Percentiles rank a stretch among this genome's conserved stretches.
Evolutionary conservation across 2,329 filamentous ascomycete genomes (phyloP).

Genomic region (Madurella fahalii): DNA sequence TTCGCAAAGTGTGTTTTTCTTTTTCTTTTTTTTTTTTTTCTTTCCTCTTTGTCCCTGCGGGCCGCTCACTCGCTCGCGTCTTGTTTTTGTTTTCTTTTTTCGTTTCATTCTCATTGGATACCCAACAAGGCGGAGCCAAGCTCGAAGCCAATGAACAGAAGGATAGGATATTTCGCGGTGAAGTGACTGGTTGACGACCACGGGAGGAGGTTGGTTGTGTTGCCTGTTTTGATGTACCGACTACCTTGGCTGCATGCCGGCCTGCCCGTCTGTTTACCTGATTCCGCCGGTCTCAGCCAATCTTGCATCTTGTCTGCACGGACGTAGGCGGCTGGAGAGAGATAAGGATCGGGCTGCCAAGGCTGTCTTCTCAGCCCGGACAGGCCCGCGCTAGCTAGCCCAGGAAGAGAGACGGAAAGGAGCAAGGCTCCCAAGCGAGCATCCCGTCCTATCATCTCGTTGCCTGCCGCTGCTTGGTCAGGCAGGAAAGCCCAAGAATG

Average conservation of each 20-base stretch:
- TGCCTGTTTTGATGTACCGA: not conserved
- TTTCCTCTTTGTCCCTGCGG: not conserved
- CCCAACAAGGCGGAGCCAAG: not conserved
- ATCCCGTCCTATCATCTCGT: not conserved
- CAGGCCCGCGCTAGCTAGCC: conserved; percentile 1
- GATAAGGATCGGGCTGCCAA: not conserved
- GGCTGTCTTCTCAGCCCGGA: conserved; percentile 1
- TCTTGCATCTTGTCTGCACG: not conserved
- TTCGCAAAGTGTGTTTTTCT: not conserved
- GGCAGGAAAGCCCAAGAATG: not conserved
- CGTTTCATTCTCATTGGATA: conserved; percentile 1
- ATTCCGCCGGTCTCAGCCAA: not conserved
- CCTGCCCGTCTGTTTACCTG: no score
- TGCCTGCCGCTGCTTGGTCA: not conserved
- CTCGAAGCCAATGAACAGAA: not conserved
- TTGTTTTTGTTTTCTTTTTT: not conserved
- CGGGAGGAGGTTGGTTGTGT: not conserved
- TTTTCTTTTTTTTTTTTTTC: not conserved
- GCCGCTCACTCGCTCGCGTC: not conserved
- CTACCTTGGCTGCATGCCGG: no score
- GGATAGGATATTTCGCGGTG: not conserved
- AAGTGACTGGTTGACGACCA: not conserved
- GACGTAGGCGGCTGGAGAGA: not conserved
- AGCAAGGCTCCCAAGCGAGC: not conserved
- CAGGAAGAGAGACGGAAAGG: not conserved